Conservation (phyloP, 2,329 filamentous ascomycete species). For the Coleophoma eucalyptorum region DNA sequence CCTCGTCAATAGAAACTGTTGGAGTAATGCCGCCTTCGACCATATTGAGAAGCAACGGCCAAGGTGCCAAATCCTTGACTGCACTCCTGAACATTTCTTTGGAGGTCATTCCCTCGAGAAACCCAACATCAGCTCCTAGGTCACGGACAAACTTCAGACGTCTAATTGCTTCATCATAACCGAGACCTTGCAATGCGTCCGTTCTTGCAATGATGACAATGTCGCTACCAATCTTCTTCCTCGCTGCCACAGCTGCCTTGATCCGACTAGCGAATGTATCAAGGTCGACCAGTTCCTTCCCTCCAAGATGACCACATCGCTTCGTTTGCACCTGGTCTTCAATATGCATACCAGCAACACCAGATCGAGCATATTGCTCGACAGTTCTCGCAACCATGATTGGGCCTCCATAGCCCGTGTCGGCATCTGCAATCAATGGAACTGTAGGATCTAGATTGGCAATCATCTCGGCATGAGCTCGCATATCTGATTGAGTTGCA, state of each 20-base stretch:
- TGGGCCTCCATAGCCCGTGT: constrained; percentile 49
- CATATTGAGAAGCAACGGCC: constrained; percentile 51
- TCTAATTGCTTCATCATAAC: constrained; percentile 51
- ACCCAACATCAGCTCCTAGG: constrained; percentile 54
- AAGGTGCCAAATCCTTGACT: constrained; percentile 37
- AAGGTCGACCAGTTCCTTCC: constrained; percentile 53
- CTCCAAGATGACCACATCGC: constrained; percentile 59
- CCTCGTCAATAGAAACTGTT: constrained; percentile 45
- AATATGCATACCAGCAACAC: constrained; percentile 56
- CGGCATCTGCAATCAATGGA: constrained; percentile 45
- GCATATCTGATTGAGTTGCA: constrained; percentile 48
- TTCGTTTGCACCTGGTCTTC: constrained; percentile 63
- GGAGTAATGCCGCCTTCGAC: constrained; percentile 54
- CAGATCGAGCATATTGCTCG: constrained; percentile 45
- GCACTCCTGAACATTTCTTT: constrained; percentile 42
- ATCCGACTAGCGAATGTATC: constrained; percentile 47
- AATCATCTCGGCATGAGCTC: constrained; percentile 48
- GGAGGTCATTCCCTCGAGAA: constrained; percentile 54
- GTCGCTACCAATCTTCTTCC: constrained; percentile 44
- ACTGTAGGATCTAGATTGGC: constrained; percentile 44
- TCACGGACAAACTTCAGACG: constrained; percentile 46
- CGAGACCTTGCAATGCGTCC: constrained; percentile 52
- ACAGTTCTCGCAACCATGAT: constrained; percentile 51
- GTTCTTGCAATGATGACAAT: constrained; percentile 64
- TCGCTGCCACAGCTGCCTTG: constrained; percentile 47